A percentile compares a stretch with the other conserved stretches of the same genome.
These are phyloP conservation scores for Diutina ranongensis DNA, from an alignment of 1,139 yeast genomes.

Conservation along the genomic window DNA sequence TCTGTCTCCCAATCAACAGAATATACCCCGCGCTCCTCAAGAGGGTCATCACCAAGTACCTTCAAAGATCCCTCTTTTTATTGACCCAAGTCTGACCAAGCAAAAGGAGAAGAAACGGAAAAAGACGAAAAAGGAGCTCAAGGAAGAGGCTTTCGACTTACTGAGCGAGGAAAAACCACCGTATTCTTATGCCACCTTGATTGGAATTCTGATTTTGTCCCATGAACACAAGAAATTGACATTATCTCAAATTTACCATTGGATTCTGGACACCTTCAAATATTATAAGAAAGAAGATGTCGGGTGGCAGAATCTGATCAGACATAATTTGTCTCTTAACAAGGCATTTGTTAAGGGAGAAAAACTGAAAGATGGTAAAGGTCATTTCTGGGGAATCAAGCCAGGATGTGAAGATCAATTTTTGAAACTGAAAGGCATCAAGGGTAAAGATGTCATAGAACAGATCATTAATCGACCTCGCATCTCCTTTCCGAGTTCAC, in stretches of 20 bases:
- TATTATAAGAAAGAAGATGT: constrained; percentile 80
- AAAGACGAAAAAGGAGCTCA: constrained; percentile 18
- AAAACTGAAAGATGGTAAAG: constrained; percentile 91
- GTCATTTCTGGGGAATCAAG: constrained; percentile 92
- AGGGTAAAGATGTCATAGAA: constrained; percentile 36
- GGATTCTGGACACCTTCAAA: constrained; percentile 84
- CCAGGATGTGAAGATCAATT: constrained; percentile 76
- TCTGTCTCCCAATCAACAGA: neutral
- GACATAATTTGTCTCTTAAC: constrained; percentile 75
- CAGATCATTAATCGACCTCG: constrained; percentile 16
- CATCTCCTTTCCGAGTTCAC: neutral
- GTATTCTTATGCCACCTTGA: constrained; percentile 84
- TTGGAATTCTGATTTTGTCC: constrained; percentile 87
- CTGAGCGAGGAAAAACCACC: constrained; percentile 67
- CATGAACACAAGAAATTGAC: constrained; percentile 75
- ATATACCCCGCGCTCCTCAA: neutral
- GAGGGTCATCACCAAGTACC: neutral
- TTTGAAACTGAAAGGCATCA: constrained; percentile 46
- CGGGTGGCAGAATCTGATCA: constrained; percentile 90
- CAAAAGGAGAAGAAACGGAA: constrained; percentile 14
- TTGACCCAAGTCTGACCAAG: constrained; percentile 7
- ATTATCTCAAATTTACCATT: constrained; percentile 77
- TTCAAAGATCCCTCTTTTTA: neutral
- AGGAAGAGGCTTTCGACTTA: constrained; percentile 24
- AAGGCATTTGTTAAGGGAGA: constrained; percentile 87